Evolutionary conservation across 2,329 filamentous ascomycete genomes (phyloP), one percentile per base, ranked within the genome.

Genomic region (Chaetomium sp.): DNA sequence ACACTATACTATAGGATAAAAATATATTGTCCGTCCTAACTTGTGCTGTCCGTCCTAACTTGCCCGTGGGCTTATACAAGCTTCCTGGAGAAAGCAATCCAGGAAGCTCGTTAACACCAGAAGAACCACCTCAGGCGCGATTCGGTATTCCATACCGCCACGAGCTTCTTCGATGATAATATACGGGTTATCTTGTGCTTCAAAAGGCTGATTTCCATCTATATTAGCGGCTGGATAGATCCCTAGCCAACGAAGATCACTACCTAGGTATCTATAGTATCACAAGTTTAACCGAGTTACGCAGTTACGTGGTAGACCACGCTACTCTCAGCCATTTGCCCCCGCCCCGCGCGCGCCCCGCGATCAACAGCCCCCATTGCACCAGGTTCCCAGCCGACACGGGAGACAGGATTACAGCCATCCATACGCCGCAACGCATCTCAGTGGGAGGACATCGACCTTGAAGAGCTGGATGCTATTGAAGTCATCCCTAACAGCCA

Each of bases 211-310:
- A 60, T 42, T 60, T 60, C 57, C 31, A 51, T 60, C 57, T 12
- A 53, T 60, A 51, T 12, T 60, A 53, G 47, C 53, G 12, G 57
- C 47, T 60, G 25, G 57, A 60, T 60, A 51, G 57, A 53, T 60
- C 57, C 42, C 56, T 58, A 5, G 38, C 19, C 5, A 25, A 58
- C 12, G 23, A 58, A 7, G 38, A 58, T 25, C 3, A 49, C 5
- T 49, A n/a, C n/a, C n/a, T n/a, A n/a, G n/a, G n/a, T n/a, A 58
- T 31, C 16, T 58, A 8, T 25, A n/a, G 27, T 58, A 47, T 27
- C 16, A 58, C 23, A 42, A 58, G 25, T 58, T 58, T 31, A 42
- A 58, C 38, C 25, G 16, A 1, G 56, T 58, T 19, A 19, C 12
- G 4, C 23, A 49, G 23, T 49, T 58, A 13, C 35, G 5, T 57